Evolutionary conservation across 176 grass and related monocot species (phyloP).

Genomic region (Rhynchospora pubera): DNA sequence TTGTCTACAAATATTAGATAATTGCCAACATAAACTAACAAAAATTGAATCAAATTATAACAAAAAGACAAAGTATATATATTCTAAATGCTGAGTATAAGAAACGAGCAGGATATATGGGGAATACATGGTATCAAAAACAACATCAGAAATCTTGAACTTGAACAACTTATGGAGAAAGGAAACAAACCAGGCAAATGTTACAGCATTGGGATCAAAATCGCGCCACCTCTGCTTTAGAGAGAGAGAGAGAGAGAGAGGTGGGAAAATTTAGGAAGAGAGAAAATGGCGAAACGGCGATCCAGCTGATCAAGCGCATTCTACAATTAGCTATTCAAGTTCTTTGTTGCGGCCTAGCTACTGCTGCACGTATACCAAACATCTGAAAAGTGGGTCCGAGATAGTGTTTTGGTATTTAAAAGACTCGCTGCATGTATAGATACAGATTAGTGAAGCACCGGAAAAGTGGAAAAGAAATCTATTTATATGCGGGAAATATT

Average conservation of each 20-base stretch:
- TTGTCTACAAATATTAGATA: neutral
- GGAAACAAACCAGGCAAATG: neutral
- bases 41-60: neutral
- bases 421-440: neutral
- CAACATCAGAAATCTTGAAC: neutral
- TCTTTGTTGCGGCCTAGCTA: neutral
- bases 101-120: neutral
- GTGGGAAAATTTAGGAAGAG: neutral
- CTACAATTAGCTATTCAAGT: neutral
- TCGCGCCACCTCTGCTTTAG: neutral
- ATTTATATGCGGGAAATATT: slow-evolving; percentile 18
- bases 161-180: neutral
- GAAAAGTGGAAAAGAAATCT: neutral
- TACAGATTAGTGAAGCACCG: neutral
- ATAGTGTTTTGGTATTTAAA: no score
- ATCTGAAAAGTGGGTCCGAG: neutral
- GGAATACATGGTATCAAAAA: neutral
- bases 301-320: neutral
- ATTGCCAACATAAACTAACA: neutral
- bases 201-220: neutral
- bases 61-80: neutral
- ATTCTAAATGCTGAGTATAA: neutral
- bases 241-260: neutral
- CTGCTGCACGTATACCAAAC: neutral
- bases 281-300: slow-evolving; percentile 5